Conservation (phyloP, 2,329 filamentous ascomycete species). For the Leptosphaerulina australis region DNA sequence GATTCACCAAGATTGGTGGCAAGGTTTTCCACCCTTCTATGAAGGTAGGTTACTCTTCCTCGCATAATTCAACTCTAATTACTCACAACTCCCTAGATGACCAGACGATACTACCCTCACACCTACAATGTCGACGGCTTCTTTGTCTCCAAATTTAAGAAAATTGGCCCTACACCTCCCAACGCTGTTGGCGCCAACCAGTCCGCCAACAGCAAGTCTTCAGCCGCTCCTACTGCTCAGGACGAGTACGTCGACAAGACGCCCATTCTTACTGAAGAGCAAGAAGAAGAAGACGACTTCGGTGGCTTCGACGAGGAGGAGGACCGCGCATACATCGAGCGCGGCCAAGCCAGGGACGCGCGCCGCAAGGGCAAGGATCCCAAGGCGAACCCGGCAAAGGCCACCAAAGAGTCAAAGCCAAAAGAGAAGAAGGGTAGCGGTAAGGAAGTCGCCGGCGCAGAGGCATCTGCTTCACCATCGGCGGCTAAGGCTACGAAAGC, state of each 20-base stretch:
- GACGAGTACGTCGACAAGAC: conserved; percentile 68
- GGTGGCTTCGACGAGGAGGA: conserved; percentile 59
- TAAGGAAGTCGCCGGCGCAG: conserved; percentile 10
- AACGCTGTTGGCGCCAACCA: conserved; percentile 55
- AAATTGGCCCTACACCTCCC: conserved; percentile 76
- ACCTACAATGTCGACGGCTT: conserved; percentile 79
- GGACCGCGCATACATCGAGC: conserved; percentile 56
- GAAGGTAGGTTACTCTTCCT: conserved; percentile 65
- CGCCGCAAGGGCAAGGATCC: conserved; percentile 57
- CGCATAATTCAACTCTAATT: conserved; percentile 57
- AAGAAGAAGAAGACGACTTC: conserved; percentile 51
- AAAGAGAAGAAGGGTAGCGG: conserved; percentile 34
- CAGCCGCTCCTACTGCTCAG: conserved; percentile 52
- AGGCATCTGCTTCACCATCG: conserved; percentile 17
- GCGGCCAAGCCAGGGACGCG: conserved; percentile 51
- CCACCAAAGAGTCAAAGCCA: conserved; percentile 16
- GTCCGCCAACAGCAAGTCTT: conserved; percentile 40
- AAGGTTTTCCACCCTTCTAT: conserved; percentile 89
- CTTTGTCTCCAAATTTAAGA: conserved; percentile 97
- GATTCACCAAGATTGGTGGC: conserved; percentile 87
- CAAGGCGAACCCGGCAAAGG: conserved; percentile 42
- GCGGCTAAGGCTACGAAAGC: conserved; percentile 15
- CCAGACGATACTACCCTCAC: conserved; percentile 46
- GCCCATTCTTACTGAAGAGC: conserved; percentile 61
- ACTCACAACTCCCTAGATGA: conserved; percentile 50